A percentile compares a stretch with the other conserved stretches of the same genome.
These are phyloP conservation scores for Collybia sordida DNA, from an alignment of 768 basidiomycete genomes.

Conservation along the genomic window DNA sequence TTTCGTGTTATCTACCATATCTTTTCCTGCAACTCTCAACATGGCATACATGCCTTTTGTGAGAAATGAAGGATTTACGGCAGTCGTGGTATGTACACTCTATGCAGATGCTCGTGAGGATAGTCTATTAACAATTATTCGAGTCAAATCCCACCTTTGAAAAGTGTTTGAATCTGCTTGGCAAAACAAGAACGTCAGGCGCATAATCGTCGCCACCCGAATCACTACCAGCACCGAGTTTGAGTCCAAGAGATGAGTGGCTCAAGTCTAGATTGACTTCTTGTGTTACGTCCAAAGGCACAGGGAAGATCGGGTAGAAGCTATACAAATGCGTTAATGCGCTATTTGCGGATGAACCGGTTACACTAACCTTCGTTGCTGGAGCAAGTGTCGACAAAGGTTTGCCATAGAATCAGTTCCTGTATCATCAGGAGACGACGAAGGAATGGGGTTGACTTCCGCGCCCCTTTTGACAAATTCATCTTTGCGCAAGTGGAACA, in stretches of 20 bases:
- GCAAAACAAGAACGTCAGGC: slow-evolving; percentile 85
- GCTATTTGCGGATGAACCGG: no score
- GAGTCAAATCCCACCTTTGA: slow-evolving; percentile 58
- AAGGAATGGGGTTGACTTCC: slow-evolving; percentile 51
- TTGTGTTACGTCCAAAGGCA: slow-evolving; percentile 65
- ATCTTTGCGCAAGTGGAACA: slow-evolving; percentile 88
- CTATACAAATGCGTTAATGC: slow-evolving; percentile 36
- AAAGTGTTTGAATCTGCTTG: slow-evolving; percentile 89
- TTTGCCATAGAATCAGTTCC: slow-evolving; percentile 76
- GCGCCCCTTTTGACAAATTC: slow-evolving; percentile 70
- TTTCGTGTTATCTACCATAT: slow-evolving; percentile 20
- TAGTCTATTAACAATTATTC: neutral
- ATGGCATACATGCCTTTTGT: slow-evolving; percentile 57
- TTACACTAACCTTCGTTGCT: slow-evolving; percentile 74
- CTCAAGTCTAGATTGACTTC: slow-evolving; percentile 92
- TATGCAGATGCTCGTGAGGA: slow-evolving; percentile 25
- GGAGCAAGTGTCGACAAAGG: slow-evolving; percentile 75
- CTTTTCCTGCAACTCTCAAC: slow-evolving; percentile 34
- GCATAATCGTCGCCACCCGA: slow-evolving; percentile 38
- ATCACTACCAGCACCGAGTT: slow-evolving; percentile 28
- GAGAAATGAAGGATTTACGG: slow-evolving; percentile 87
- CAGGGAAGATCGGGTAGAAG: slow-evolving; percentile 95
- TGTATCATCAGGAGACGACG: slow-evolving; percentile 39
- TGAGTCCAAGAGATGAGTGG: slow-evolving; percentile 51
- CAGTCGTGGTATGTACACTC: slow-evolving; percentile 74